Conservation (phyloP, 148 eudicot genomes). For the Silene conica region DNA sequence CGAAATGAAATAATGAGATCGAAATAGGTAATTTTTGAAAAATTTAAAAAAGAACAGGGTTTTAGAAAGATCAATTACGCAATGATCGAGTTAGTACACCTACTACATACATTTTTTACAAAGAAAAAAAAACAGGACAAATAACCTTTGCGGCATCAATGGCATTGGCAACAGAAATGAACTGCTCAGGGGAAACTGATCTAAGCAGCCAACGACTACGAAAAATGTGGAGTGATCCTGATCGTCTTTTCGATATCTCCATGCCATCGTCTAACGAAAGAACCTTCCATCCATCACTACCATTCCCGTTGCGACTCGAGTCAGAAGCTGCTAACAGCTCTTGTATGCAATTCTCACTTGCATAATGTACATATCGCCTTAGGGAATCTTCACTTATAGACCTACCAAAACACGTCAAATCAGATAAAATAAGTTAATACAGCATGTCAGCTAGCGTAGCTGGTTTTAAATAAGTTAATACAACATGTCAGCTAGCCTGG, state of each 20-base stretch:
- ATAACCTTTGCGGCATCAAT: conserved; percentile 98
- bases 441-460: neutral
- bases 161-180: conserved; percentile 81
- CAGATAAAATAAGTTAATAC: neutral
- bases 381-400: conserved; percentile 84
- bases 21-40: too few species aligned
- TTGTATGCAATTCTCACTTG: conserved; percentile 87
- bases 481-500: too few species aligned
- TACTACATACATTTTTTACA: neutral
- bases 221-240: conserved; percentile 73
- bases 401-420: conserved; percentile 32
- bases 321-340: conserved; percentile 75
- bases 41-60: neutral
- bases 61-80: conserved; percentile 3
- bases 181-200: conserved; percentile 71
- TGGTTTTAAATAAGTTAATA: too few species aligned
- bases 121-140: neutral
- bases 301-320: conserved; percentile 38
- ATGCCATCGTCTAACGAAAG: conserved; percentile 53
- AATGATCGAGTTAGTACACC: conserved; percentile 26
- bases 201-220: conserved; percentile 69
- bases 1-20: too few species aligned
- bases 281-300: conserved; percentile 66
- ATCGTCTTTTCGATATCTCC: conserved; percentile 76
- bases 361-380: conserved; percentile 69